Percentiles rank a stretch among this genome's conserved stretches.
Conservation (phyloP, 1,139 yeast species). For the Zygoascus meyerae region DNA sequence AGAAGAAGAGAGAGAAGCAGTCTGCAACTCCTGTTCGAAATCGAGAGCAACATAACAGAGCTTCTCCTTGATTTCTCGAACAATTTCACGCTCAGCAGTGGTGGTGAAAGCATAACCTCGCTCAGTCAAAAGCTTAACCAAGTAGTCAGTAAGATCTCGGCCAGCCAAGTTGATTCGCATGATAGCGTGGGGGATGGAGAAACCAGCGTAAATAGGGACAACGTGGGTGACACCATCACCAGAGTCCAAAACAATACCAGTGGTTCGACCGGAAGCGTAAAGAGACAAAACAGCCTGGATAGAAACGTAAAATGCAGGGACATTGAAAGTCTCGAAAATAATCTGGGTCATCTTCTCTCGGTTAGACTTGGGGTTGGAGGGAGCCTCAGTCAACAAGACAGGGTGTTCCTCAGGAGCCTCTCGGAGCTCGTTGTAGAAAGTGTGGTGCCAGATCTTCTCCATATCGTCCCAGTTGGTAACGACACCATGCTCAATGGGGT, state of each 20-base stretch:
- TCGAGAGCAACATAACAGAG: conserved; percentile 96
- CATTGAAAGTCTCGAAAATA: conserved; percentile 97
- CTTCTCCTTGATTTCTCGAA: conserved; percentile 98
- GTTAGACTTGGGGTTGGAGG: conserved; percentile 98
- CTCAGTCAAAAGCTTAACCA: conserved; percentile 96
- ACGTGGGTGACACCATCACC: conserved; percentile 99
- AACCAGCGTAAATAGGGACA: conserved; percentile 99
- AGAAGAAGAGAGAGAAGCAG: conserved; percentile 96
- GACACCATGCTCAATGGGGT: conserved; percentile 99
- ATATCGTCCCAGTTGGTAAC: conserved; percentile 99
- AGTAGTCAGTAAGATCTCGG: conserved; percentile 97
- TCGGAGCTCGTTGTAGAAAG: conserved; percentile 94
- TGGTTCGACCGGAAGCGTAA: conserved; percentile 99
- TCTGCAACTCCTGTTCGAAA: conserved; percentile 97
- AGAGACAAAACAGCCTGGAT: conserved; percentile 97
- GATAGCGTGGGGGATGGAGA: conserved; percentile 98
- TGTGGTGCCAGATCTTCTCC: conserved; percentile 99
- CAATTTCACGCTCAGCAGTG: conserved; percentile 99
- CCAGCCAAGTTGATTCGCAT: conserved; percentile 99
- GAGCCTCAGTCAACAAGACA: conserved; percentile 95
- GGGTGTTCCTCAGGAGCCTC: conserved; percentile 99
- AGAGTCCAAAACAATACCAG: conserved; percentile 98
- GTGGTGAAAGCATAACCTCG: conserved; percentile 99
- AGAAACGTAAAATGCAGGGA: conserved; percentile 98
- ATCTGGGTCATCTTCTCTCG: conserved; percentile 99